Conservation (phyloP, 1,139 yeast genomes). For the Yamadazyma taylorii region DNA sequence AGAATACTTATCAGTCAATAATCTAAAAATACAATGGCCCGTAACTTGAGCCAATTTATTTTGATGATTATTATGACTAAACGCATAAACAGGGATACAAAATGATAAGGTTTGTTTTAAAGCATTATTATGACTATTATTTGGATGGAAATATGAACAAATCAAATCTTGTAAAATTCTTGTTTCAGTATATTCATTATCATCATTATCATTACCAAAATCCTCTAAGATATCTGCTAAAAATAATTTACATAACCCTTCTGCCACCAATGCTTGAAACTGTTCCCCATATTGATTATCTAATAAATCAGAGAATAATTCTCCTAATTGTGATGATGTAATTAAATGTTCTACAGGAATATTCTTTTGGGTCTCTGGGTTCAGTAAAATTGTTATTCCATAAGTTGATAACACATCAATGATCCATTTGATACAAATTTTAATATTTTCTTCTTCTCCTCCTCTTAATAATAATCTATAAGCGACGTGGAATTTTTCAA, state of each 20-base stretch:
- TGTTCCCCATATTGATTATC: constrained; percentile 58
- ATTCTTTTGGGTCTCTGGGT: constrained; percentile 1
- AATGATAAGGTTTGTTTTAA: constrained; percentile 81
- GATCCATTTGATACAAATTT: constrained; percentile 65
- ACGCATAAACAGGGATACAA: constrained; percentile 88
- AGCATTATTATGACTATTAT: constrained; percentile 60
- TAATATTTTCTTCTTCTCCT: constrained; percentile 56
- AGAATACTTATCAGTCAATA: constrained; percentile 38
- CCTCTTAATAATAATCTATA: constrained; percentile 49
- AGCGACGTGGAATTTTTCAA: constrained; percentile 51
- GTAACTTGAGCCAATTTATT: constrained; percentile 61
- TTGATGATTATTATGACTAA: constrained; percentile 76
- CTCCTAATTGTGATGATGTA: constrained; percentile 60
- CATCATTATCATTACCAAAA: constrained; percentile 15
- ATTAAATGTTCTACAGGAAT: constrained; percentile 32
- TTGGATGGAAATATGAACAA: constrained; percentile 73
- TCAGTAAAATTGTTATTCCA: constrained; percentile 59
- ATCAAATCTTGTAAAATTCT: constrained; percentile 34
- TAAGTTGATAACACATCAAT: constrained; percentile 78
- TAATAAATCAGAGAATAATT: constrained; percentile 67
- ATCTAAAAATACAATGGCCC: constrained; percentile 64
- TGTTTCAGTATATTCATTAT: constrained; percentile 41
- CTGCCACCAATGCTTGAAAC: constrained; percentile 80
- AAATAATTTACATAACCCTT: constrained; percentile 80
- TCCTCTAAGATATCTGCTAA: constrained; percentile 65